A percentile compares a stretch with the other conserved stretches of the same genome.
phyloP scores from a whole-genome alignment of 2,329 filamentous ascomycete species.

The Blastomyces silverae region DNA sequence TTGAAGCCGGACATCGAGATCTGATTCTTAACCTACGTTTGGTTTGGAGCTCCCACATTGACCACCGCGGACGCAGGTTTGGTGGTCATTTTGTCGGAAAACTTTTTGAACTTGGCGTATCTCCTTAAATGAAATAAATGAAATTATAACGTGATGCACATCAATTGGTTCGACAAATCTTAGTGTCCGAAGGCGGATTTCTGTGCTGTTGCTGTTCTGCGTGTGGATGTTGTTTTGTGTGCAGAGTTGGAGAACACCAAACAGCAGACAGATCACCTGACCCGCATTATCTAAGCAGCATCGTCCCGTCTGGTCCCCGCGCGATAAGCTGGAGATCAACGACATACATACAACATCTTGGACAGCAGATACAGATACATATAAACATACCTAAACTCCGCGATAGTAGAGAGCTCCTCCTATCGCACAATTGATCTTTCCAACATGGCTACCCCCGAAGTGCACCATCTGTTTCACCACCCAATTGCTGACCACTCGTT shows the following conservation, averaged over 20 bases:
- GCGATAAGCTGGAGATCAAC: neutral
- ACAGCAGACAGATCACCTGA: neutral
- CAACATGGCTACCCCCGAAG: constrained; percentile 77
- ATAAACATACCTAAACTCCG: constrained; percentile 19
- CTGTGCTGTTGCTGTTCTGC: neutral
- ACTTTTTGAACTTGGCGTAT: neutral
- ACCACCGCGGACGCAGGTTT: constrained; percentile 29
- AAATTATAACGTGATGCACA: neutral
- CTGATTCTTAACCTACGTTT: constrained; percentile 54
- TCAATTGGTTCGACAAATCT: neutral
- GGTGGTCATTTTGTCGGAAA: constrained; percentile 31
- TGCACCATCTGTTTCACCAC: constrained; percentile 93
- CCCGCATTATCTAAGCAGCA: constrained; percentile 7
- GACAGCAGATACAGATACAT: neutral
- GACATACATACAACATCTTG: neutral
- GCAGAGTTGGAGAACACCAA: neutral
- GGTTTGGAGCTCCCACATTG: constrained; percentile 59
- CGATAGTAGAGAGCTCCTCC: constrained; percentile 99
- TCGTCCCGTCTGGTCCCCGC: neutral
- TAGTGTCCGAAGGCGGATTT: neutral
- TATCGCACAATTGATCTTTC: constrained; percentile 50
- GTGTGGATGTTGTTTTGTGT: constrained; percentile 4
- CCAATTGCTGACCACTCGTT: constrained; percentile 98
- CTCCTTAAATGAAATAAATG: neutral
- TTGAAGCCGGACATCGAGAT: constrained; percentile 13